phyloP scores from a whole-genome alignment of 164 flowering plant species.

The Hamamelis virginiana region DNA sequence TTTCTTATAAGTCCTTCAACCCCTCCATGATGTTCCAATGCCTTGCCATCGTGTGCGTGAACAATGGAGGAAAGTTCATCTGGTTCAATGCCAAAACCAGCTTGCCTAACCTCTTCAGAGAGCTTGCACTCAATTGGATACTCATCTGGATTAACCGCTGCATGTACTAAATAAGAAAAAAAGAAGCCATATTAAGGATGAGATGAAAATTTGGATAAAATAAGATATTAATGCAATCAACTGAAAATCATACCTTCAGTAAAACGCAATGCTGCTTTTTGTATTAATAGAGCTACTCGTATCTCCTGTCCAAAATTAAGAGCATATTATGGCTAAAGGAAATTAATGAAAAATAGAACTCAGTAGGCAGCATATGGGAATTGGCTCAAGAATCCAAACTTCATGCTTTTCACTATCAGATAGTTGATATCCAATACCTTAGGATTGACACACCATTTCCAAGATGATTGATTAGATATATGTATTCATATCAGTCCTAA shows the following conservation, averaged over 20 bases:
- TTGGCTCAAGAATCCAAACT: background rate
- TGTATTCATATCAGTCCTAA: too few species aligned
- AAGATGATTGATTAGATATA: too few species aligned
- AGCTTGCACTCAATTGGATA: conserved; percentile 25
- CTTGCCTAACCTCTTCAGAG: conserved; percentile 33
- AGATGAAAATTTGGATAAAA: background rate
- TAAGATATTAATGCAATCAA: background rate
- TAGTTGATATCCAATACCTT: background rate
- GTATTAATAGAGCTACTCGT: conserved; percentile 55
- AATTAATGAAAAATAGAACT: background rate
- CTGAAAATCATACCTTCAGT: conserved; percentile 41
- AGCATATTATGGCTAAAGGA: background rate
- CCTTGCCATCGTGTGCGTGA: conserved; percentile 35
- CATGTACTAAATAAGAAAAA: background rate
- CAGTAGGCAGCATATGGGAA: background rate
- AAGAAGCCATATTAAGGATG: too few species aligned
- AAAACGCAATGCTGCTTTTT: conserved; percentile 62
- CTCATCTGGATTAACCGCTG: conserved; percentile 33
- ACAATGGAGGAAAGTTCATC: conserved; percentile 45
- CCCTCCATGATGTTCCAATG: conserved; percentile 42
- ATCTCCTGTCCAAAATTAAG: conserved; percentile 45
- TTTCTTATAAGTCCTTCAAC: conserved; percentile 41
- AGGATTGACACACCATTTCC: background rate
- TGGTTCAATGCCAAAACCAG: conserved; percentile 47
- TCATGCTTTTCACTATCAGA: background rate